Evolutionary conservation across 495 filamentous ascomycete genomes (phyloP), one percentile per base, ranked within the genome.

Genomic region (Talaromyces thailandensis): DNA sequence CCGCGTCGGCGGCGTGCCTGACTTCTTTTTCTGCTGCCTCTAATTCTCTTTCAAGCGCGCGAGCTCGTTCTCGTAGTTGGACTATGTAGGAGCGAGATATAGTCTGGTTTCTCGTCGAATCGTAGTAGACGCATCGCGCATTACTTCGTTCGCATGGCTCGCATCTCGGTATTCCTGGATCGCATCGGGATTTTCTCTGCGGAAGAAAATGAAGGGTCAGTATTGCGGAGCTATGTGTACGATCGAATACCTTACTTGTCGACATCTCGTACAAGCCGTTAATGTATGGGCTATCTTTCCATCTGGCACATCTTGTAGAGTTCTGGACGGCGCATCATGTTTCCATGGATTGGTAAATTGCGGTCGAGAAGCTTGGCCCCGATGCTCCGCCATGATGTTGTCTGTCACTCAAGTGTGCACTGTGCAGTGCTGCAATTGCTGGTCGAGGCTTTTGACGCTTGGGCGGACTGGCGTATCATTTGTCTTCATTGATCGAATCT

Each of bases 141-240:
- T 92, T 92, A 63, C 88, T 92, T 64, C 92, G 84, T 76, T 96
- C 91, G 80, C 93, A 98, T 14, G 92, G 91, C n/a, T 86, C 82
- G 73, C 93, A 98, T 71, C 87, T 86, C 48, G 93, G 93, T 52
- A 98, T 83, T 16, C 89, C 88, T 26, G 93, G 88, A 72, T 96
- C 93, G 74, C 93, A 98, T 79, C 90, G 83, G 24, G 93, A 96
- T 80, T 98, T 98, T 56, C 92, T 86, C 92, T 59, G 31, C 7
- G 56, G 29, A 45, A 53, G 29, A 45, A 53, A 26, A 28, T 55
- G 50, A 55, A 25, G 7, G 11, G 21, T 55, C 51, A 55, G 51
- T 55, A 52, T 12, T 23, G 48, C 7, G 7, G 60, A 28, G 48
- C 35, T 40, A 56, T 37, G 37, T 51, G 32, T 3, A 14, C 9